These are phyloP conservation scores for Calocybe indica DNA, from an alignment of 768 basidiomycete species.

Conservation along the genomic window DNA sequence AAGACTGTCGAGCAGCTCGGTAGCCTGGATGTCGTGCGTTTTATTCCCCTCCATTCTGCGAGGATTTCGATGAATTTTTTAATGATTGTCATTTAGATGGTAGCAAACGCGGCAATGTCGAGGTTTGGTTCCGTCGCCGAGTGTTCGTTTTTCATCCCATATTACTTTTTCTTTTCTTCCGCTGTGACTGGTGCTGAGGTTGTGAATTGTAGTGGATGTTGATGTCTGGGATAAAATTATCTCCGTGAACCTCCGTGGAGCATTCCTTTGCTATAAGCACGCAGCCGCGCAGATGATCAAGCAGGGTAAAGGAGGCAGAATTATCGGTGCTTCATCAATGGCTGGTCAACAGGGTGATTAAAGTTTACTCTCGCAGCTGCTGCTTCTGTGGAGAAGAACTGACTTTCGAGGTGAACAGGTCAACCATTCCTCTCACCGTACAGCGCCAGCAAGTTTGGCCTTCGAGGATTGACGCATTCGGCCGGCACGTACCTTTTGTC, in stretches of 20 bases:
- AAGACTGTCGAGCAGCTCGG: constrained; percentile 15
- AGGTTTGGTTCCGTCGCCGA: constrained; percentile 13
- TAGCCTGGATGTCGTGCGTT: constrained; percentile 23
- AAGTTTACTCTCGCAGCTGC: background rate
- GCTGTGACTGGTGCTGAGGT: background rate
- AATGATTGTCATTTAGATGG: constrained; percentile 19
- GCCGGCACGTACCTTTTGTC: constrained; percentile 10
- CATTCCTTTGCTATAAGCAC: constrained; percentile 25
- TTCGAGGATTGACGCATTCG: constrained; percentile 32
- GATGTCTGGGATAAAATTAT: constrained; percentile 22
- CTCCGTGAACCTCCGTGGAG: constrained; percentile 22
- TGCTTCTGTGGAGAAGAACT: background rate
- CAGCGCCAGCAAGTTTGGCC: constrained; percentile 32
- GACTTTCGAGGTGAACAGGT: constrained; percentile 6
- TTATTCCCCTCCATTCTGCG: background rate
- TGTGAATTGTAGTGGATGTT: constrained; percentile 10
- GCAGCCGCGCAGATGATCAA: constrained; percentile 27
- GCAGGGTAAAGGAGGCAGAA: constrained; percentile 27
- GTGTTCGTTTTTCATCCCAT: constrained; percentile 10
- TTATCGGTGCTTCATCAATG: constrained; percentile 26
- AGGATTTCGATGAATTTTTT: background rate
- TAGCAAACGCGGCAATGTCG: constrained; percentile 29
- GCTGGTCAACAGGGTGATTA: constrained; percentile 25
- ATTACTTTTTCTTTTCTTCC: constrained; percentile 4
- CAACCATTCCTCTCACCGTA: constrained; percentile 17